Base-by-base conservation (phyloP, 1,139 yeast genomes). In the Yamadazyma trypodendri region DNA sequence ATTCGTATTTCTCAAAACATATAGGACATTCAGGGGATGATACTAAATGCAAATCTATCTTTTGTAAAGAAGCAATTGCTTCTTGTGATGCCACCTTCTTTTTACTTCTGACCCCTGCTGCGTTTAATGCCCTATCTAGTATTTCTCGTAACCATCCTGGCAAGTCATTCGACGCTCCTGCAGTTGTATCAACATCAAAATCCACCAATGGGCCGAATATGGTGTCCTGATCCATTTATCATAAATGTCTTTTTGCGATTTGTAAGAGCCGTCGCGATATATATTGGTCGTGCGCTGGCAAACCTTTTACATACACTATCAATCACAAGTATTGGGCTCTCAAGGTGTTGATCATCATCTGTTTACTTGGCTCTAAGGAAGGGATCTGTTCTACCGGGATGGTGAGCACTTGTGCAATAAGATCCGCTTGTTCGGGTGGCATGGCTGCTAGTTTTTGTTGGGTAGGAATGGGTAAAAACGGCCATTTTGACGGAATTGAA, bases 361-460 rank as follows among this genome's bases (percentile, higher is more conserved):
- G 76, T 55, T 81, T 83, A 34, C 80, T 83, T 2, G 68, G 71
- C 2, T 87, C 87, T 33, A 84, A 61, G 2, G 65, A 57, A 29
- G 65, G 61, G 25, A 83, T 64, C 48, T 81, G 85, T 13, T 72
- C 79, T 1, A 73, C 74, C 0, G 81, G 66, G 43, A 84, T 59
- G 28, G 72, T 66, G 42, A 84, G 65, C 4, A 83, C 85, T 55
- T 82, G 87, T 10, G 78, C 79, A 31, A 82, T 74, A 58, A 81
- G 69, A 31, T 75, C 73, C 8, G 86, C 86, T 54, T 83, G 85
- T 32, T 74, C 75, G 21, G 73, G 72, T 6, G 75, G 68, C 49
- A 80, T 54, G 24, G 58, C 63, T 15, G 70, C 55, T 24, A 81
- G 58, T 51, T 76, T 78, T 14, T 65, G 61, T 39, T 71, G 73